Percentiles rank a stretch among this genome's conserved stretches.
phyloP scores from a whole-genome alignment of 2,329 filamentous ascomycete species.

The Penicillium decumbens region DNA sequence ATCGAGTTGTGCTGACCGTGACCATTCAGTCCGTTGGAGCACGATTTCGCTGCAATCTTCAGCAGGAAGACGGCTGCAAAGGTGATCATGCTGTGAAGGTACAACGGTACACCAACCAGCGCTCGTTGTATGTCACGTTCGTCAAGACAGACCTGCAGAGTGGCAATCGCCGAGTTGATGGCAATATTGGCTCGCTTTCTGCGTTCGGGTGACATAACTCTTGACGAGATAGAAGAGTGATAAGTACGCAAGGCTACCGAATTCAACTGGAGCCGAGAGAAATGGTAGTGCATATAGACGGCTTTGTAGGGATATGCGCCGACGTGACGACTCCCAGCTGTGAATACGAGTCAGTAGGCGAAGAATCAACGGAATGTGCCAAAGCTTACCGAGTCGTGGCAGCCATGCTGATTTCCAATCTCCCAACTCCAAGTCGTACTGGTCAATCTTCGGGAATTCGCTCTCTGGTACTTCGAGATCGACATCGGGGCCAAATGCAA shows the following conservation, averaged over 20 bases:
- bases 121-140: constrained; percentile 43
- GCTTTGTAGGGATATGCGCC: constrained; percentile 50
- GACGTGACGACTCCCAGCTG: constrained; percentile 46
- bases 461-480: constrained; percentile 40
- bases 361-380: background rate
- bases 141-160: constrained; percentile 41
- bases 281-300: constrained; percentile 49
- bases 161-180: constrained; percentile 42
- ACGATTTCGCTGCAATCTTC: constrained; percentile 42
- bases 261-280: constrained; percentile 49
- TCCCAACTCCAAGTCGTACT: constrained; percentile 38
- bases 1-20: constrained; percentile 38
- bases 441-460: constrained; percentile 39
- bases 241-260: constrained; percentile 49
- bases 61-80: constrained; percentile 46
- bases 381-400: constrained; percentile 32
- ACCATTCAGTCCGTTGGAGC: constrained; percentile 29
- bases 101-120: constrained; percentile 43
- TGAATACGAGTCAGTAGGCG: constrained; percentile 2
- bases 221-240: constrained; percentile 35
- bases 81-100: constrained; percentile 47
- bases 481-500: constrained; percentile 44
- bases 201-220: constrained; percentile 43
- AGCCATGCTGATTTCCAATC: constrained; percentile 38
- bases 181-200: constrained; percentile 44